Percentiles rank a stretch among this genome's conserved stretches.
Evolutionary conservation across 352 stramenopile genomes (phyloP).

Genomic region (Pythium coloratum): DNA sequence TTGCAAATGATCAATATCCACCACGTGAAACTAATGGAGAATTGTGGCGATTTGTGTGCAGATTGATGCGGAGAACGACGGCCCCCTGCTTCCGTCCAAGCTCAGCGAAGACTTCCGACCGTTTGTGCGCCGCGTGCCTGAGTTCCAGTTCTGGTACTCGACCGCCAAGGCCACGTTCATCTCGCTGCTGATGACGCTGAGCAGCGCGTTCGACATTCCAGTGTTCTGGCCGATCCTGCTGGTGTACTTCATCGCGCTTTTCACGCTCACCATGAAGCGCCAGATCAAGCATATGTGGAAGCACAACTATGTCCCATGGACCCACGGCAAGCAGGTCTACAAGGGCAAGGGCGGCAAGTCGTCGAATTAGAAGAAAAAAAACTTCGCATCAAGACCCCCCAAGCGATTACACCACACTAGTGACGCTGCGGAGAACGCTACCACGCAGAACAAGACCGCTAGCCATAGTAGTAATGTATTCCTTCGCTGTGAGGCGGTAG

Average conservation of each 20-base stretch:
- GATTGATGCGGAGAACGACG: constrained; percentile 88
- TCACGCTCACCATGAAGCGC: constrained; percentile 99
- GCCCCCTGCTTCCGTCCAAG: constrained; percentile 89
- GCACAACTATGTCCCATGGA: constrained; percentile 98
- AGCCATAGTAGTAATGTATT: too few relatives aligned
- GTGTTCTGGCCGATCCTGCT: constrained; percentile 99
- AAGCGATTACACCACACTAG: background rate
- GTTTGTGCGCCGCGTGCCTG: constrained; percentile 93
- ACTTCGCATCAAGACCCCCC: background rate
- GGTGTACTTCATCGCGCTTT: constrained; percentile 99
- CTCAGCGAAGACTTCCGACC: constrained; percentile 90
- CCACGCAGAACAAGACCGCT: too few relatives aligned
- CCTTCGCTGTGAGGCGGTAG: too few relatives aligned
- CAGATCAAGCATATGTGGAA: constrained; percentile 99
- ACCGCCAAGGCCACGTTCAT: constrained; percentile 89
- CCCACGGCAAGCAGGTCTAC: constrained; percentile 95
- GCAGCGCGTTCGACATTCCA: constrained; percentile 97
- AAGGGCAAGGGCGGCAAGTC: constrained; percentile 80
- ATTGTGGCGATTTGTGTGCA: constrained; percentile 18
- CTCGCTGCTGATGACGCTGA: constrained; percentile 97
- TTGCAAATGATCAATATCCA: too few relatives aligned
- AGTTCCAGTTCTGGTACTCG: constrained; percentile 99
- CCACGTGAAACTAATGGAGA: background rate
- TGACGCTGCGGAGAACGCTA: background rate
- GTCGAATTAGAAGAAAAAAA: constrained; percentile 57